Base-by-base conservation (phyloP, 2,329 filamentous ascomycete genomes). In the Epicoccum sorghinum region DNA sequence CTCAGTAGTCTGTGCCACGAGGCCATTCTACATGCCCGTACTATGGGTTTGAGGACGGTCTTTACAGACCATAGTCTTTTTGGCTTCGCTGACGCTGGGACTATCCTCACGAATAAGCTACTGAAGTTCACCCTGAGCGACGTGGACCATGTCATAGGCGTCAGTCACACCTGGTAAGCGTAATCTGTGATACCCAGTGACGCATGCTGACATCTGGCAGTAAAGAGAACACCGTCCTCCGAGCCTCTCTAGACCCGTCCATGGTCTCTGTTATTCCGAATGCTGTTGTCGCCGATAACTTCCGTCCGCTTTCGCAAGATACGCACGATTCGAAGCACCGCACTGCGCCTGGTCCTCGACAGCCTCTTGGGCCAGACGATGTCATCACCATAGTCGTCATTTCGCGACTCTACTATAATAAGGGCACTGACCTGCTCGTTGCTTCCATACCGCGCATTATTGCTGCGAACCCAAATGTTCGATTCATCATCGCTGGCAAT, bases 261-360 rank as follows among this genome's bases (percentile, higher is more conserved):
- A 97, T 97, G 88, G 95, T 99, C 22, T 98, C 93, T 0, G 95
- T 96, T 33, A 98, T 99, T 54, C 95, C 95, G 12, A 99, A 99
- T 64, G 95, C 95, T 8, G 90, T 99, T 2, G 96, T 99, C 1
- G 93, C 96, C 9, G 93, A 96, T 68, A 96, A 97, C 77, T 99
- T 99, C 70, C 86, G 88, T 46, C 95, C 93, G 0, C 75, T 89
- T 2, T 82, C 82, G 48, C 80, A 68, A 27, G 59, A 61, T 29
- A 58, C 60, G 4, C 43, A 50, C 36, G 58, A 68, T 5, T n/a
- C 64, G 8, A 59, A 71, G 9, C 49, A 61, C 13, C 57, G 55
- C 14, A 58, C 78, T 39, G 73, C 75, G 9, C 80, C 81, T 5
- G 78, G 83, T 8, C 82, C 86, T 0, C 85, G 86, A 3, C 87